Percentiles rank a stretch among this genome's conserved stretches.
Evolutionary conservation across 345 rosid genomes (phyloP).

Genomic region (Citrus trifoliata): DNA sequence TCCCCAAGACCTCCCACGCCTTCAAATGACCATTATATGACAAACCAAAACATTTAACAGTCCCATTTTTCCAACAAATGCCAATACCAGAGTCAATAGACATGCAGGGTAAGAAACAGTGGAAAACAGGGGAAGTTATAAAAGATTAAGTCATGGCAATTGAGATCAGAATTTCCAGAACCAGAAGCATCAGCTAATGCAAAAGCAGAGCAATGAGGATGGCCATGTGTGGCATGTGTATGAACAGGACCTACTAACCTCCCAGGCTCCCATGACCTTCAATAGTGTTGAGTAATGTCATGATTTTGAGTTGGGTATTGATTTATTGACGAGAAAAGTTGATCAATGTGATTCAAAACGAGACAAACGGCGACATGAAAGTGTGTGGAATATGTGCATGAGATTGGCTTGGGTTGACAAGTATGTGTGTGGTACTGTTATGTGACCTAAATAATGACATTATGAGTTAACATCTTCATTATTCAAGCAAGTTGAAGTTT

Average conservation of each 20-base stretch:
- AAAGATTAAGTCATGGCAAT: constrained; percentile 2
- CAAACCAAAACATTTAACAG: too few species aligned
- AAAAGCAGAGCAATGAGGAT: constrained; percentile 35
- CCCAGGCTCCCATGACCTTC: constrained; percentile 15
- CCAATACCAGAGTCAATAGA: background rate
- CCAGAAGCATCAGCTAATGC: background rate
- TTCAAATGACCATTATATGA: too few species aligned
- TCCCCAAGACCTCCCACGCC: too few species aligned
- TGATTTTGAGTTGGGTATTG: background rate
- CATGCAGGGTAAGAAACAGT: background rate
- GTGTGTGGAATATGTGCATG: background rate
- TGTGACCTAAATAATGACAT: background rate
- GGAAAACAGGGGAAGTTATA: background rate
- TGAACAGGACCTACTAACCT: constrained; percentile 44
- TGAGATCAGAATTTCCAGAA: constrained; percentile 24
- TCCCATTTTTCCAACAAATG: too few species aligned
- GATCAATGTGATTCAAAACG: background rate
- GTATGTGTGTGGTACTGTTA: background rate
- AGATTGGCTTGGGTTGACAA: background rate
- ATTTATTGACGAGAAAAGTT: background rate
- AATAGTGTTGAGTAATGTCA: background rate
- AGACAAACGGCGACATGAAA: background rate
- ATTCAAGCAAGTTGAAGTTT: background rate
- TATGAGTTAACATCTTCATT: background rate
- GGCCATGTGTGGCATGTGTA: constrained; percentile 34